Base-by-base conservation (phyloP, 805 yeast genomes). In the Candida endomychidarum region DNA sequence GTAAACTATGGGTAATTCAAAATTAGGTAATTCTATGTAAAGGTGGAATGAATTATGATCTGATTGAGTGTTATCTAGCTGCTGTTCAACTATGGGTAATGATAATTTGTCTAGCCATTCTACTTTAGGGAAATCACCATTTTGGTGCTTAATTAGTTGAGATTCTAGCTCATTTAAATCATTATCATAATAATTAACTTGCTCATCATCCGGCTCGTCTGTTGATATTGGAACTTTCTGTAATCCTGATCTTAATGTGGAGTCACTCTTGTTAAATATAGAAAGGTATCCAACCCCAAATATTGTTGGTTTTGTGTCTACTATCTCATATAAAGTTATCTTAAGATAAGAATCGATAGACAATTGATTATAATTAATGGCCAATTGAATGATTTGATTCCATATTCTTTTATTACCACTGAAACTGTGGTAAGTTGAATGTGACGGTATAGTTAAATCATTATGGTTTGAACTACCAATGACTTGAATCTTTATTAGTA, bases 361-460 rank as follows among this genome's bases (percentile, higher is more conserved):
- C n/a, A 91, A 58, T 52, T 88, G 93, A 38, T 76, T 75, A 48
- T 85, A 78, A 39, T 72, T 70, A 2, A 90, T 74, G 0, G 97
- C 91, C 34, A 93, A 58, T 33, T 75, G 73, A 15, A 87, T 60
- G 84, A 88, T 83, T 44, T 80, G 78, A 49, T 83, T 75, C 90
- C 93, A 87, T 57, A 74, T 53, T 74, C 75, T 22, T 35, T 54
- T 57, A 36, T 58, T 63, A 33, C 51, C 54, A 34, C 57, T 48
- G 38, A 69, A 68, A 8, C 57, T 39, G 38, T 55, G 57, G 46
- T 64, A 67, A 7, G 61, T 56, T 5, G 74, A 63, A 45, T 65
- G 72, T 8, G 64, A 55, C 15, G 66, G 58, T 3, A 53, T 41
- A 5, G 65, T 52, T 8, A 64, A 25, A 2, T 50, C 48, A 20